These are phyloP conservation scores for Garcileccinum viscosum DNA, from an alignment of 1,284 basidiomycete genomes.

Conservation along the genomic window DNA sequence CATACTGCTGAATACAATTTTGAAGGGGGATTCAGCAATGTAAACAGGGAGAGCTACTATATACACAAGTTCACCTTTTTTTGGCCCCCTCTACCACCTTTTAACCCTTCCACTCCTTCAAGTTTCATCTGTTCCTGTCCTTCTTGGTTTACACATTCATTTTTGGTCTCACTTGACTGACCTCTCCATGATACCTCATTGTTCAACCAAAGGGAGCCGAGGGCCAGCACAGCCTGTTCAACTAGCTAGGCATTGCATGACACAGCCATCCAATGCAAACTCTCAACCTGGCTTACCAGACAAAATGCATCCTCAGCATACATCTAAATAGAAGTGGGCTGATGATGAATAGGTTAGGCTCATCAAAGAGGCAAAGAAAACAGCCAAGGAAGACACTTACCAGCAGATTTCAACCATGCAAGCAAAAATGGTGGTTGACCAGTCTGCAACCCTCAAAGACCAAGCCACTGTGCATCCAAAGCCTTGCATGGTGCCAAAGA, in stretches of 20 bases:
- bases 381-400: background rate
- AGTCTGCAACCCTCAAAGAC: background rate
- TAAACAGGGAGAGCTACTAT: background rate
- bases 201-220: background rate
- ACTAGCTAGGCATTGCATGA: background rate
- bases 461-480: background rate
- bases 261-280: background rate
- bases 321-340: background rate
- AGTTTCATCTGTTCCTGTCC: too few species aligned
- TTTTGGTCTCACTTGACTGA: background rate
- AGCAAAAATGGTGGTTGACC: background rate
- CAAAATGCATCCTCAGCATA: background rate
- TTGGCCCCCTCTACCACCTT: background rate
- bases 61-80: background rate
- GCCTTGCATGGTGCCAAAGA: background rate
- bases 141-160: too few species aligned
- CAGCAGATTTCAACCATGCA: background rate
- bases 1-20: too few species aligned
- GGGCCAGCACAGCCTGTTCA: background rate
- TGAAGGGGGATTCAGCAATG: too few species aligned
- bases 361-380: background rate
- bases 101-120: background rate
- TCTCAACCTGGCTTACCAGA: background rate
- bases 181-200: background rate
- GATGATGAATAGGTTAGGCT: background rate